Conservation (phyloP, 106 monocot species). For the Dioscorea zingiberensis region DNA sequence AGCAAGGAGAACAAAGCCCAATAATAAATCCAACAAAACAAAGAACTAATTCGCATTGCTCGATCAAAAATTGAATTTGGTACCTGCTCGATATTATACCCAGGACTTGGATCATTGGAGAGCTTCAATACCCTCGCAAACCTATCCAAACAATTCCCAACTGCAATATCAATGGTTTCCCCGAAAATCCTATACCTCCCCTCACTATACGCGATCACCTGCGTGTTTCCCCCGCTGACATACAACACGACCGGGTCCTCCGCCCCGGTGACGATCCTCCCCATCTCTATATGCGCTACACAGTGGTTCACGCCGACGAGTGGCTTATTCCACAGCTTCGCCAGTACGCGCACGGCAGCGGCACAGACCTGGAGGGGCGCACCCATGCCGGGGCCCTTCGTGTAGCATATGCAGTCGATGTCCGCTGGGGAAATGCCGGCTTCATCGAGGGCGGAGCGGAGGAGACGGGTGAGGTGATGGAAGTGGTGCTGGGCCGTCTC, state of each 20-base stretch:
- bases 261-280: constrained; percentile 73
- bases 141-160: constrained; percentile 84
- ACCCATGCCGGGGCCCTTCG: constrained; percentile 96
- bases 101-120: constrained; percentile 91
- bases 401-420: constrained; percentile 96
- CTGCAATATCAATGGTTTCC: constrained; percentile 86
- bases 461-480: constrained; percentile 68
- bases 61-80: too few species aligned
- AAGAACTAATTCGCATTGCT: too few species aligned
- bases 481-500: constrained; percentile 98
- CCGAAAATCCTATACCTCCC: constrained; percentile 82
- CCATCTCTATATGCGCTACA: constrained; percentile 92
- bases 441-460: constrained; percentile 45
- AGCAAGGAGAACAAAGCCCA: too few species aligned
- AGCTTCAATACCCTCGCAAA: constrained; percentile 86
- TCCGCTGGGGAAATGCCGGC: constrained; percentile 52
- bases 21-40: too few species aligned
- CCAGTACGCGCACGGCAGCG: constrained; percentile 54
- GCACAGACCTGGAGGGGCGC: constrained; percentile 94
- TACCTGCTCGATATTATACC: constrained; percentile 98
- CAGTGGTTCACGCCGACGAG: constrained; percentile 93
- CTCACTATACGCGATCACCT: constrained; percentile 83
- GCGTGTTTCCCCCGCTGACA: constrained; percentile 87
- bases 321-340: constrained; percentile 76
- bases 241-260: constrained; percentile 81